Evolutionary conservation across 129 eudicot genomes (phyloP).

Genomic region (Helianthus annuus): HanXRQr2.0-SUNRISE NC_035443.2:56856397-56856896

Average conservation of each 20-base stretch:
- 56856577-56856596: constrained; percentile 61
- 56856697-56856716: constrained; percentile 12
- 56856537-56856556: not conserved
- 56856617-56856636: constrained; percentile 51
- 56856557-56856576: constrained; percentile 7
- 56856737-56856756: constrained; percentile 81
- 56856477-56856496: not conserved
- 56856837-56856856: constrained; percentile 59
- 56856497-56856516: not conserved
- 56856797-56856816: constrained; percentile 64
- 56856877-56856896: not conserved
- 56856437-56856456: not conserved
- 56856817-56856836: constrained; percentile 65
- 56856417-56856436: not conserved
- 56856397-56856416: not conserved
- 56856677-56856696: constrained; percentile 1
- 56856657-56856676: constrained; percentile 6
- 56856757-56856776: constrained; percentile 96
- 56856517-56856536: not conserved
- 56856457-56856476: constrained; percentile 2
- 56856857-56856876: not conserved
- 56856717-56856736: constrained; percentile 81
- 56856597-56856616: constrained; percentile 55
- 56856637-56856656: not conserved
- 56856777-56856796: constrained; percentile 97